Evolutionary conservation across 768 basidiomycete genomes (phyloP).

Genomic region (Podaxis pistillaris): DNA sequence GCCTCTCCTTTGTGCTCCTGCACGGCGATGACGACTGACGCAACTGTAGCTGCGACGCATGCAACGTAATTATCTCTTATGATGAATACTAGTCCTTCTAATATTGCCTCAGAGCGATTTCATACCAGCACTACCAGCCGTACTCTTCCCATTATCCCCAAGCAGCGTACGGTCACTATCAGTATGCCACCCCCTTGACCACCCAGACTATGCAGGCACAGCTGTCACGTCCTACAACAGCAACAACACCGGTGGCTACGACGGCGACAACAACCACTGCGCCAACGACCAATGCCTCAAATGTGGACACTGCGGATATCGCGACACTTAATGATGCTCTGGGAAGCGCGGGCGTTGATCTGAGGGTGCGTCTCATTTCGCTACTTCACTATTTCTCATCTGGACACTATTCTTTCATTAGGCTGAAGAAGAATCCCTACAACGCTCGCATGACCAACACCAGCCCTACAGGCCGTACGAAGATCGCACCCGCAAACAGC

Average conservation of each 20-base stretch:
- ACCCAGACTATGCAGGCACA: conserved; percentile 24
- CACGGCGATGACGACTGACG: neutral
- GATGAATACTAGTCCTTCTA: conserved; percentile 16
- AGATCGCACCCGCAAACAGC: conserved; percentile 80
- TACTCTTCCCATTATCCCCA: conserved; percentile 45
- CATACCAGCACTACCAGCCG: conserved; percentile 50
- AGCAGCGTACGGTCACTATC: conserved; percentile 47
- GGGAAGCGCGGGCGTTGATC: conserved; percentile 84
- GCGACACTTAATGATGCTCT: conserved; percentile 81
- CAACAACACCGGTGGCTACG: conserved; percentile 21
- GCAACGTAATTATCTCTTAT: conserved; percentile 8
- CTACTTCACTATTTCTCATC: neutral
- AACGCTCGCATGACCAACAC: conserved; percentile 62
- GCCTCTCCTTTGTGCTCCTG: neutral
- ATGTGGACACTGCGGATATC: conserved; percentile 66
- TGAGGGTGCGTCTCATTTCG: conserved; percentile 50
- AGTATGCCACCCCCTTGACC: conserved; percentile 35
- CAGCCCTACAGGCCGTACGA: conserved; percentile 65
- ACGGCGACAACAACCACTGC: conserved; percentile 19
- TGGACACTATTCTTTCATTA: conserved; percentile 25
- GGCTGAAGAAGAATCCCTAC: conserved; percentile 86
- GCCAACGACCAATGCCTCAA: conserved; percentile 23
- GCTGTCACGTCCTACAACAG: conserved; percentile 22
- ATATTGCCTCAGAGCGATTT: conserved; percentile 35
- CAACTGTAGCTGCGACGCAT: neutral